These are phyloP conservation scores for Tricladium varicosporioides DNA, from an alignment of 2,329 filamentous ascomycete genomes.

Conservation along the genomic window DNA sequence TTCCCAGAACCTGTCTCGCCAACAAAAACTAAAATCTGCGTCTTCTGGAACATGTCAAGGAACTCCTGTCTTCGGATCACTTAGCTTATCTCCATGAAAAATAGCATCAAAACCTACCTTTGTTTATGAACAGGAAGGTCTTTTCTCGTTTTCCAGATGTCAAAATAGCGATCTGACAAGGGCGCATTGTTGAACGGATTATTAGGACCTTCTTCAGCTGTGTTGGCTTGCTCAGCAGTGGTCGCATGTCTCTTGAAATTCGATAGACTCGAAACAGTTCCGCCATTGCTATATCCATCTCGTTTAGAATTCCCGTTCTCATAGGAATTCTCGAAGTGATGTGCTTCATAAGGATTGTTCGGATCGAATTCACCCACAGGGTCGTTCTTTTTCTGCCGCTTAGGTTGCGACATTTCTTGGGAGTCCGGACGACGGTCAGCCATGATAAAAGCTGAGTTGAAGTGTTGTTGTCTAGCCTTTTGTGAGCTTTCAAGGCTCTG, in stretches of 20 bases:
- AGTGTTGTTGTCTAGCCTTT: constrained; percentile 28
- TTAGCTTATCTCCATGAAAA: constrained; percentile 16
- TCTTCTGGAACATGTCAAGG: constrained; percentile 85
- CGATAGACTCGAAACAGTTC: constrained; percentile 51
- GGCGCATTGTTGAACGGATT: constrained; percentile 83
- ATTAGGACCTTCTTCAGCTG: constrained; percentile 73
- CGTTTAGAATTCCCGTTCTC: constrained; percentile 37
- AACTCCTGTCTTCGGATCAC: constrained; percentile 71
- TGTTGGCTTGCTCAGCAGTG: constrained; percentile 70
- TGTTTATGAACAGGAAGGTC: constrained; percentile 91
- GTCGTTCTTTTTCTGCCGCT: constrained; percentile 41
- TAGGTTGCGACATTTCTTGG: constrained; percentile 48
- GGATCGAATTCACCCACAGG: constrained; percentile 45
- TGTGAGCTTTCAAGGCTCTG: constrained; percentile 5
- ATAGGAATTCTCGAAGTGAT: constrained; percentile 63
- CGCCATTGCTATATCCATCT: constrained; percentile 33
- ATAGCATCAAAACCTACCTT: constrained; percentile 50
- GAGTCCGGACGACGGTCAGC: constrained; percentile 55
- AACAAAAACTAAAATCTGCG: constrained; percentile 96
- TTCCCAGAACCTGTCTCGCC: constrained; percentile 99
- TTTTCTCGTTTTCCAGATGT: constrained; percentile 79
- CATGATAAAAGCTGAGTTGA: constrained; percentile 40
- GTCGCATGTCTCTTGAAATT: constrained; percentile 76
- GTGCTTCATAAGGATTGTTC: constrained; percentile 85
- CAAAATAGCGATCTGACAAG: constrained; percentile 83